phyloP scores from a whole-genome alignment of 1,284 basidiomycete genomes.

The Rhizoctonia solani region DNA sequence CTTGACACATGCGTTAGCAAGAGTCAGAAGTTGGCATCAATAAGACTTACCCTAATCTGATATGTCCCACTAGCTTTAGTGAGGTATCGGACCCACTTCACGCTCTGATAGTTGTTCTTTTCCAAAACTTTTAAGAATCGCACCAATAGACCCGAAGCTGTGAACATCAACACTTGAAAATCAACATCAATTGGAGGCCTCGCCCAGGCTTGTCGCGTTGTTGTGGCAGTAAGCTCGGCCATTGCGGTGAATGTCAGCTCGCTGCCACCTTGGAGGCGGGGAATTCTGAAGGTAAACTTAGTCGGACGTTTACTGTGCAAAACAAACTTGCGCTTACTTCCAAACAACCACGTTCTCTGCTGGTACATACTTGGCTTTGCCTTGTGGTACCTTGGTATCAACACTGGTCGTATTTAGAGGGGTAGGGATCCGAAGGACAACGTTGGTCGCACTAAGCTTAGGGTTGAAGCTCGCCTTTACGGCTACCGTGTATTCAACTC shows the following conservation, averaged over 20 bases:
- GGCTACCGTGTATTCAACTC: conserved; percentile 90
- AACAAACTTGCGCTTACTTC: conserved; percentile 71
- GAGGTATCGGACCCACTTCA: conserved; percentile 91
- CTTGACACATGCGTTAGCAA: background rate
- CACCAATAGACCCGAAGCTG: conserved; percentile 92
- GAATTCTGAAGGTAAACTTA: conserved; percentile 61
- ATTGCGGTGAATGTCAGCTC: conserved; percentile 87
- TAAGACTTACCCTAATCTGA: conserved; percentile 72
- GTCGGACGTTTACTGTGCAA: background rate
- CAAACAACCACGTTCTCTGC: conserved; percentile 95
- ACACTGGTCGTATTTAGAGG: conserved; percentile 92
- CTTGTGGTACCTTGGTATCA: conserved; percentile 86
- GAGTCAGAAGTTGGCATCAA: conserved; percentile 1
- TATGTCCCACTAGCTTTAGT: conserved; percentile 87
- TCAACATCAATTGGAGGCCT: conserved; percentile 97
- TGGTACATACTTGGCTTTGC: conserved; percentile 97
- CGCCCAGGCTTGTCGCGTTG: conserved; percentile 92
- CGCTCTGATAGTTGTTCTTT: conserved; percentile 88
- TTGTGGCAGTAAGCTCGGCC: conserved; percentile 84
- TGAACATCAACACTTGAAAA: conserved; percentile 99
- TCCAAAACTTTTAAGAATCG: conserved; percentile 98
- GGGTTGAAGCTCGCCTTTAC: conserved; percentile 88
- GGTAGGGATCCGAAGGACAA: conserved; percentile 92
- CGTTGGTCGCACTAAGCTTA: conserved; percentile 91
- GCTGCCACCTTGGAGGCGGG: conserved; percentile 88